Evolutionary conservation across 164 flowering plant genomes (phyloP).

Genomic region (Nymphaea thermarum): DNA sequence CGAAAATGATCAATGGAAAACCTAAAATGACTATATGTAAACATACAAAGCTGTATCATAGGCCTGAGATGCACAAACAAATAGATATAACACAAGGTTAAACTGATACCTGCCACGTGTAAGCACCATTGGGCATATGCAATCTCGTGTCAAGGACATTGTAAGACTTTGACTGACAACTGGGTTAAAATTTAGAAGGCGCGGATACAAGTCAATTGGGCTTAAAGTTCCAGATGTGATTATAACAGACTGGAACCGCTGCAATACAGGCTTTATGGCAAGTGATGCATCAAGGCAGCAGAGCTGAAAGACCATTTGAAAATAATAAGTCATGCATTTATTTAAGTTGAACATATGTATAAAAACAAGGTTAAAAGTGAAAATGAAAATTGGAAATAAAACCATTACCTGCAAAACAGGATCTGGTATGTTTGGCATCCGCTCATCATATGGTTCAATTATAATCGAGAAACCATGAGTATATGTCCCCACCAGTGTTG

Average conservation of each 20-base stretch:
- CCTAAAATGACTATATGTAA: not conserved
- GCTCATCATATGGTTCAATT: constrained; percentile 97
- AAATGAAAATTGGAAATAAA: not conserved
- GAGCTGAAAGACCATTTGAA: constrained; percentile 40
- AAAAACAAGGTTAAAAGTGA: no score
- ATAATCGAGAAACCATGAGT: constrained; percentile 88
- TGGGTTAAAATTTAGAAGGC: constrained; percentile 91
- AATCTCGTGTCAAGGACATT: constrained; percentile 96
- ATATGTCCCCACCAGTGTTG: constrained; percentile 94
- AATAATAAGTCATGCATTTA: not conserved
- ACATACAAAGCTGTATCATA: not conserved
- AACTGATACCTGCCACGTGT: constrained; percentile 84
- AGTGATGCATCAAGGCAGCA: constrained; percentile 92
- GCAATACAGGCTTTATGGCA: constrained; percentile 95
- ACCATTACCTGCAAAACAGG: constrained; percentile 84
- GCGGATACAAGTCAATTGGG: constrained; percentile 96
- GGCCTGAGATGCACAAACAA: not conserved
- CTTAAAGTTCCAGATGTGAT: constrained; percentile 98
- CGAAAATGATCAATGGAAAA: no score
- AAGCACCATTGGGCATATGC: constrained; percentile 99
- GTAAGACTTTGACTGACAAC: constrained; percentile 90
- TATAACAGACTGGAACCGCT: constrained; percentile 92
- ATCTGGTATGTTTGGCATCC: constrained; percentile 99
- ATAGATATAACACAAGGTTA: not conserved
- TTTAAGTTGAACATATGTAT: no score